Evolutionary conservation across 2,329 filamentous ascomycete genomes (phyloP), one percentile per base, ranked within the genome.

Genomic region (Fusarium newnesense): DNA sequence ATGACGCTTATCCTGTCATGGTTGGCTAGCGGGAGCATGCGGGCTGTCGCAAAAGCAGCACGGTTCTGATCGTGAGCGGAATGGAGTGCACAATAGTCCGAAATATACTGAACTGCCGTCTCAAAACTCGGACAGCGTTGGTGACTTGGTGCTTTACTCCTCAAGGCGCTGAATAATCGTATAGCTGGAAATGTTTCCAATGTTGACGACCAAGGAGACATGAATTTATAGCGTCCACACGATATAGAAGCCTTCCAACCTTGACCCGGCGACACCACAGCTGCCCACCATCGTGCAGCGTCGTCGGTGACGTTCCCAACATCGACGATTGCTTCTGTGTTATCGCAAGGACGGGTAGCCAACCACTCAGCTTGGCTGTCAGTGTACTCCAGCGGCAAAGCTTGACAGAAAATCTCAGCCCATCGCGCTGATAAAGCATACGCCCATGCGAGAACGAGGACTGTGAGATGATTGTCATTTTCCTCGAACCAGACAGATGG

Each of bases 371-470:
- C 43, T 19, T 39, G 52, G 6, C 28, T 30, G 19, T 43, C 42
- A 19, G 43, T 59, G 30, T 64, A 64, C 13, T 43, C 28, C 12
- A 50, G 44, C 21, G 34, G 13, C 16, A 30, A 26, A 3, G 13
- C 36, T 28, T 46, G 43, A n/a, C 36, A 39, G 8, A 73, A 69
- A 7, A 72, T 43, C 15, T 73, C 67, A n/a, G 64, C 42, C 67
- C 62, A 73, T 49, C 67, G 62, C 21, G 70, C 72, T 39, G 60
- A 69, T 13, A 69, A 47, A 50, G 59, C 60, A 67, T 71, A 69
- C 7, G 62, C 64, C 67, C 53, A 75, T 46, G 64, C 72, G 13
- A 75, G 70, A 24, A 65, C 68, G 9, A 74, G 64, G 28, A 71
- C 54, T 34, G 57, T 37, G n/a, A 40, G 37, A 43, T 57, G 50